These are phyloP conservation scores for Fusarium scirpi DNA, from an alignment of 2,329 filamentous ascomycete species.

Conservation along the genomic window DNA sequence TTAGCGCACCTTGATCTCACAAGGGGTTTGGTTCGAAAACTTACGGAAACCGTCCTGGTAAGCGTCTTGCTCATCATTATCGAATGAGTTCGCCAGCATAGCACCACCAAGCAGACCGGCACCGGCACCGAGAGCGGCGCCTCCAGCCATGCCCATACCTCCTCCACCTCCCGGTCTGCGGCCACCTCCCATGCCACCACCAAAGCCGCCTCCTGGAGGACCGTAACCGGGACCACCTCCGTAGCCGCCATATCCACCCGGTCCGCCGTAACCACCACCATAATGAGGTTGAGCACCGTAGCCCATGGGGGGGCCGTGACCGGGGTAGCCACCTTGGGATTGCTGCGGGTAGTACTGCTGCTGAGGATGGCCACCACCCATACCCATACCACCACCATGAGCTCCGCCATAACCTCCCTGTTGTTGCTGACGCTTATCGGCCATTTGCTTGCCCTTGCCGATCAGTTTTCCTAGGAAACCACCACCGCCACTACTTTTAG, in stretches of 20 bases:
- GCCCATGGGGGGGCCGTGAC: constrained; percentile 45
- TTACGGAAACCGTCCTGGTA: constrained; percentile 61
- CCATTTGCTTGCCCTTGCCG: constrained; percentile 58
- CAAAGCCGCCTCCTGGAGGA: constrained; percentile 50
- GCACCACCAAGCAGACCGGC: constrained; percentile 85
- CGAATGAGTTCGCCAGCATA: constrained; percentile 75
- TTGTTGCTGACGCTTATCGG: constrained; percentile 45
- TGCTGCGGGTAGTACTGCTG: constrained; percentile 46
- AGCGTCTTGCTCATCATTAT: constrained; percentile 71
- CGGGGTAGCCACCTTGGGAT: constrained; percentile 39
- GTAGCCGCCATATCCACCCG: constrained; percentile 43
- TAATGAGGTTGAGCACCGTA: constrained; percentile 47
- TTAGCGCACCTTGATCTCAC: constrained; percentile 26
- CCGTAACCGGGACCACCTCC: constrained; percentile 48
- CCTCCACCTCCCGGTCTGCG: constrained; percentile 58
- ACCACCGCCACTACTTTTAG: constrained; percentile 54
- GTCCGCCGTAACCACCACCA: constrained; percentile 36
- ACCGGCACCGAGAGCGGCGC: constrained; percentile 81
- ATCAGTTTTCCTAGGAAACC: constrained; percentile 67
- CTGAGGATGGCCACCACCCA: constrained; percentile 49
- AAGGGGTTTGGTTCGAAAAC: constrained; percentile 23
- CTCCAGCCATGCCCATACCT: constrained; percentile 76
- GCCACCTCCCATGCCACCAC: constrained; percentile 16
- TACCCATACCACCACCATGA: constrained; percentile 23
- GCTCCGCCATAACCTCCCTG: constrained; percentile 35